Evolutionary conservation across 805 yeast genomes (phyloP).

Genomic region (Pichia sporocuriosa): DNA sequence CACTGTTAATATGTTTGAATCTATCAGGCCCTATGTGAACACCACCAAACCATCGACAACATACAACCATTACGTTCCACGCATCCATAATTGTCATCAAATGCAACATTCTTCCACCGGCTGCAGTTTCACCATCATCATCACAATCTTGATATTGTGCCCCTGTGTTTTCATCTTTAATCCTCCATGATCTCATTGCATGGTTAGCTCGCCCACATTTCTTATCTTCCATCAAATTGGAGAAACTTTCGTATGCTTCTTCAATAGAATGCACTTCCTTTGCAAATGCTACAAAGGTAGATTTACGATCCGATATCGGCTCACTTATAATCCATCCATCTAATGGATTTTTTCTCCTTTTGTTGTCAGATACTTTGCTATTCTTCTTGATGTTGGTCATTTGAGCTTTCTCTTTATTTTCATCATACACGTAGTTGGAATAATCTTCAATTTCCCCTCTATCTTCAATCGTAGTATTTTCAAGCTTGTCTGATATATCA

Average conservation of each 20-base stretch:
- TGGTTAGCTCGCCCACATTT: constrained; percentile 66
- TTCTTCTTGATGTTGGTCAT: constrained; percentile 10
- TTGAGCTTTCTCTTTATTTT: constrained; percentile 23
- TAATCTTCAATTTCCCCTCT: constrained; percentile 6
- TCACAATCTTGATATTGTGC: constrained; percentile 76
- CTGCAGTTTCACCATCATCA: constrained; percentile 96
- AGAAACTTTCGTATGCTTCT: constrained; percentile 53
- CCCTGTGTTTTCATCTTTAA: constrained; percentile 44
- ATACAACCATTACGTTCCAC: constrained; percentile 80
- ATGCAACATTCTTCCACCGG: constrained; percentile 83
- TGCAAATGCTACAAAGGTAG: constrained; percentile 78
- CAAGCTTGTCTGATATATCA: constrained; percentile 1
- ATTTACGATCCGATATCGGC: constrained; percentile 74
- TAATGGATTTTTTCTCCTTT: constrained; percentile 37
- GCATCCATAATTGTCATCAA: constrained; percentile 67
- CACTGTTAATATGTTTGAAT: constrained; percentile 85
- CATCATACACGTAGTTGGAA: constrained; percentile 22
- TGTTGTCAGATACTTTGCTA: background rate
- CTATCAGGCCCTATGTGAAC: constrained; percentile 86
- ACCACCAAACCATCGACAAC: constrained; percentile 92
- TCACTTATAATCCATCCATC: constrained; percentile 74
- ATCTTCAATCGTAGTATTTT: background rate
- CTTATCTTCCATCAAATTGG: constrained; percentile 51
- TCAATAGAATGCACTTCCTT: constrained; percentile 54
- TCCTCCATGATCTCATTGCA: constrained; percentile 84